Evolutionary conservation across 345 rosid genomes (phyloP), one percentile per base, ranked within the genome.

Genomic region (Aurinia saxatilis): DNA sequence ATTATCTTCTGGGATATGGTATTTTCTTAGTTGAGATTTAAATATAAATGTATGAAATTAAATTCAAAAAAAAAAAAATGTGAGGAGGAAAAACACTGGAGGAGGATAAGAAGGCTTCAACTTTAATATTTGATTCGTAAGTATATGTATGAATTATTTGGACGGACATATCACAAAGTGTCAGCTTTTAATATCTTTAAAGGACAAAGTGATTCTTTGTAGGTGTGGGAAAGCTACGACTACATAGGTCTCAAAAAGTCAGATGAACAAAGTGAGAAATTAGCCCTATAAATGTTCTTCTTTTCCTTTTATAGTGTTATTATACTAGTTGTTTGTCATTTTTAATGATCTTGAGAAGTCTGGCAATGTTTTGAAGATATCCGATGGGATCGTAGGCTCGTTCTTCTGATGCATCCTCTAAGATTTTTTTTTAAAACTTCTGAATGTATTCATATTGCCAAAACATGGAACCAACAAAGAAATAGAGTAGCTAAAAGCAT

Each of bases 51-150:
- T 38, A 6, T 0, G 18, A 30, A 23, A 29, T 8, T 50, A 50
- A 39, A 8, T 30, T 40, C n/a, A 30, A 4, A 63, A 30, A 44
- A 63, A 30, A 44, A 31, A 52, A 19, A 64, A 41, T 52, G 60
- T 52, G 60, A 33, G 60, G 68, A 63, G 60, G 17, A 41, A 19
- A 64, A 54, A 13, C 12, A 41, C 41, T 19, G 60, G 60, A 52
- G 51, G 44, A 64, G 60, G 65, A 63, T 44, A 29, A 41, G 50
- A 40, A 15, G 27, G 10, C 29, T 41, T 40, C 15, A 6, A 10
- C 61, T 27, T 57, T 8, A 9, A 3, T 16, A 16, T 42, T 14
- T 1, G 11, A 44, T 31, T 31, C 19, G 19, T 5, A 42, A 25
- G 31, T 42, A 31, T 19, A 9, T 27, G 34, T 57, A 10, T 57